Percentiles rank a stretch among this genome's conserved stretches.
These are phyloP conservation scores for Kodamaea anthophila DNA, from an alignment of 1,139 yeast species.

Conservation along the genomic window DNA sequence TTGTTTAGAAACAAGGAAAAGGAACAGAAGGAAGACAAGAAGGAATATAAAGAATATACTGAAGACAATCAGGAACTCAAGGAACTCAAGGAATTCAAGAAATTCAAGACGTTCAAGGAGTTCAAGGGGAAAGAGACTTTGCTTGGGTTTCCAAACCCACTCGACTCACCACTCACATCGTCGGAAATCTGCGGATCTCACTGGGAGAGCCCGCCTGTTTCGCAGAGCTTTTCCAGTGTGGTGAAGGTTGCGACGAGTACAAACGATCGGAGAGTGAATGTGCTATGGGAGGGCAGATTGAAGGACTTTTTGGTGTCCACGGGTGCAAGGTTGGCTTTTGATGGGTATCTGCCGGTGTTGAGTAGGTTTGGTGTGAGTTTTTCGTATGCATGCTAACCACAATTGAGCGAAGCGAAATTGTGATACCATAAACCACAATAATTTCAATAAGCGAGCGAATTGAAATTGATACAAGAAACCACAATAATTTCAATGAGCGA, in stretches of 20 bases:
- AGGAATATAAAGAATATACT: background rate
- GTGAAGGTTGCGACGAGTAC: conserved; percentile 70
- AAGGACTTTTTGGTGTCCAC: conserved; percentile 75
- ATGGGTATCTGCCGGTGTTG: conserved; percentile 30
- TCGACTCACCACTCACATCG: conserved; percentile 14
- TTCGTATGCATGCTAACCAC: conserved; percentile 30
- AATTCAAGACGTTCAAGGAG: too few species aligned
- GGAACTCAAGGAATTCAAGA: too few species aligned
- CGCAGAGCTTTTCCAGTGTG: conserved; percentile 50
- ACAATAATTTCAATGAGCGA: too few species aligned
- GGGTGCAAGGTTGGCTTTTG: conserved; percentile 51
- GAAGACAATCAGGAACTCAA: background rate
- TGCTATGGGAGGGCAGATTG: conserved; percentile 85
- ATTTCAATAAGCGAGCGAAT: background rate
- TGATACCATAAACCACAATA: too few species aligned
- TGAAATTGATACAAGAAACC: too few species aligned
- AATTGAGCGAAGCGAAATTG: conserved; percentile 1
- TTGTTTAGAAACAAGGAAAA: conserved; percentile 49
- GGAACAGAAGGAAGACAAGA: background rate
- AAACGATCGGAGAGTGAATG: conserved; percentile 51
- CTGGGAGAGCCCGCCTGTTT: conserved; percentile 2
- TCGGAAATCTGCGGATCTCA: conserved; percentile 4
- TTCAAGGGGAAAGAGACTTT: background rate
- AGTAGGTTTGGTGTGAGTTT: conserved; percentile 35
- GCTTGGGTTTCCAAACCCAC: background rate